These are phyloP conservation scores for Nothomitra cinnamomea DNA, from an alignment of 2,329 filamentous ascomycete species.

Conservation along the genomic window DNA sequence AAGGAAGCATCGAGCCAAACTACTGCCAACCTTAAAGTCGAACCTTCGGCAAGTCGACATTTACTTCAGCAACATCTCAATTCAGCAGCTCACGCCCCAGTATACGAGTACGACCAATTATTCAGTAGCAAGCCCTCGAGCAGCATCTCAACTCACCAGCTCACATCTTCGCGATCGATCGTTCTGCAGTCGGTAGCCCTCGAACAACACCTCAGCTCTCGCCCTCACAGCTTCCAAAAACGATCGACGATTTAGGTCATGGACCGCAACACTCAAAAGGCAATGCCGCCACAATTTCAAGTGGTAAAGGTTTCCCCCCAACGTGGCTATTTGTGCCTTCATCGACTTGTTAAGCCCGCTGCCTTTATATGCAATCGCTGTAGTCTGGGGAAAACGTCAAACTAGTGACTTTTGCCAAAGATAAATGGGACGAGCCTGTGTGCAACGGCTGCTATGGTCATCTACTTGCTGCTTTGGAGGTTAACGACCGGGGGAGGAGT, in stretches of 20 bases:
- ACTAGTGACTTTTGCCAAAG: conserved; percentile 9
- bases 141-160: neutral
- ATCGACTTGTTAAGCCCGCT: conserved; percentile 4
- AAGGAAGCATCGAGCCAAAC: conserved; percentile 9
- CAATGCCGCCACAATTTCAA: neutral
- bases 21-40: conserved; percentile 10
- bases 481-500: neutral
- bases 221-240: neutral
- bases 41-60: conserved; percentile 10
- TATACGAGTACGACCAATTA: neutral
- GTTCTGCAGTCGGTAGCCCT: neutral
- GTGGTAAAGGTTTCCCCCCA: conserved; percentile 2
- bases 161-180: neutral
- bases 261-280: neutral
- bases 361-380: conserved; percentile 11
- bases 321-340: conserved; percentile 1
- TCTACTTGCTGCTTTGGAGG: conserved; percentile 18
- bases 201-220: neutral
- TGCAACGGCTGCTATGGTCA: conserved; percentile 11
- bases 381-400: conserved; percentile 11
- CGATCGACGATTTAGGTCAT: neutral
- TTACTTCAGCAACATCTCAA: no score
- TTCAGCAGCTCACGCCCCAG: conserved; percentile 10
- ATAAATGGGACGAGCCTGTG: conserved; percentile 11
- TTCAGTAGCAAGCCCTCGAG: neutral